Percentiles rank a stretch among this genome's conserved stretches.
Evolutionary conservation across 306 rosid genomes (phyloP).

Genomic region (Fragaria ananassa): DNA sequence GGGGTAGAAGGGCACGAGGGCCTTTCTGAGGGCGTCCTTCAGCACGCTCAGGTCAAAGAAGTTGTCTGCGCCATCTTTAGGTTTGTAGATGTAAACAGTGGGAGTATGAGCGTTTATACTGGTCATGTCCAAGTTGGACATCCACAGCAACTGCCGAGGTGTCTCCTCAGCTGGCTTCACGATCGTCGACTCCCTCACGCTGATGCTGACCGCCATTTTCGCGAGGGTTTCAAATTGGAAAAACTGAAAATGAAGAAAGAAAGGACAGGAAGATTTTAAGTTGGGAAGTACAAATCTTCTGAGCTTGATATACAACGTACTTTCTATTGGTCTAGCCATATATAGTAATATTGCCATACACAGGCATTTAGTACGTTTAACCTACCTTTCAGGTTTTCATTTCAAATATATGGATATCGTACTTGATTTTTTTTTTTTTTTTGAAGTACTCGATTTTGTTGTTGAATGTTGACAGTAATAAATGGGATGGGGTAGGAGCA

Average conservation of each 20-base stretch:
- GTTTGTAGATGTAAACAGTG: conserved; percentile 65
- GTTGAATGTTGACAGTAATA: too few relatives aligned
- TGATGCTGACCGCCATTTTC: conserved; percentile 46
- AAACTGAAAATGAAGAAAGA: background rate
- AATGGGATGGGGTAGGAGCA: too few relatives aligned
- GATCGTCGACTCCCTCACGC: conserved; percentile 52
- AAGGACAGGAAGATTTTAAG: background rate
- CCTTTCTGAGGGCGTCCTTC: conserved; percentile 61
- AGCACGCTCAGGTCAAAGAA: conserved; percentile 53
- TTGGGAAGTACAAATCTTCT: too few relatives aligned
- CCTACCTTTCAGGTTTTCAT: too few relatives aligned
- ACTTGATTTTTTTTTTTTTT: too few relatives aligned
- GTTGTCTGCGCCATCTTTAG: conserved; percentile 8
- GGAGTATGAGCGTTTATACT: conserved; percentile 78
- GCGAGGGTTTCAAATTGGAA: background rate
- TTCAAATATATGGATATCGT: too few relatives aligned
- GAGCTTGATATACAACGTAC: too few relatives aligned
- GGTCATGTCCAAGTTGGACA: conserved; percentile 71
- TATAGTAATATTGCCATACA: too few relatives aligned
- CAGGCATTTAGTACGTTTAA: too few relatives aligned
- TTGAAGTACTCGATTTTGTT: too few relatives aligned
- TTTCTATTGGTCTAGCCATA: too few relatives aligned
- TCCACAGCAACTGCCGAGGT: conserved; percentile 54
- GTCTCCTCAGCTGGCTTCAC: conserved; percentile 65
- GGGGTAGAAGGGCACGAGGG: conserved; percentile 70